Evolutionary conservation across 306 rosid genomes (phyloP), one percentile per base, ranked within the genome.

Genomic region (Cicer judaicum): DNA sequence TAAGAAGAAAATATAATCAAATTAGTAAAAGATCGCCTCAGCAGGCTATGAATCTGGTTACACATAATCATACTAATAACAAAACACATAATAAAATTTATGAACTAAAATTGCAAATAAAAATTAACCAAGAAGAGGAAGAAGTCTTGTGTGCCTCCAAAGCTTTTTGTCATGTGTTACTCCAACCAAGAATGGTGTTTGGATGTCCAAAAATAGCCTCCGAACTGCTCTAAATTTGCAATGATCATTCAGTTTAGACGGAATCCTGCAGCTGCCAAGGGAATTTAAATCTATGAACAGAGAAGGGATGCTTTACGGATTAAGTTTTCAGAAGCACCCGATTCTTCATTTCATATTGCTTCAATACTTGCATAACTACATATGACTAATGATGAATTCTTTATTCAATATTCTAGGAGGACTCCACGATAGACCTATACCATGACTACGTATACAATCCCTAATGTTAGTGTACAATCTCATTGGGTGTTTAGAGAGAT

Each of bases 211-310:
- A 21, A 21, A 21, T 1, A 21, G 24, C 24, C 24, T 21, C 24
- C 24, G 24, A 21, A 21, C 24, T 21, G 24, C 24, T 21, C 24
- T 2, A 21, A 21, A 21, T 21, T 1, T 1, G 24, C 24, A 21
- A 88, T 94, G 96, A 88, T 91, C 49, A 88, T 91, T 68, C 97
- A 91, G 84, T 93, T 91, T 77, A 96, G 97, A 48, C 87, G 94
- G 40, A 93, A 87, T 84, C 90, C 92, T 50, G 85, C 78, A 14
- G 88, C 90, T 55, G 85, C 69, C 1, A 91, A 86, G 79, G 81
- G 79, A 80, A 88, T 84, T 2, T 85, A 53, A 73, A 57, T 71
- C 50, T 21, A 70, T 40, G 10, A 48, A 14, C 15, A 57, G 19
- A 8, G 54, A 34, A 48, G 9, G 62, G 40, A 75, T 62, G 53